These are phyloP conservation scores for Boletus vinaceobasis DNA, from an alignment of 768 basidiomycete genomes.

Conservation along the genomic window DNA sequence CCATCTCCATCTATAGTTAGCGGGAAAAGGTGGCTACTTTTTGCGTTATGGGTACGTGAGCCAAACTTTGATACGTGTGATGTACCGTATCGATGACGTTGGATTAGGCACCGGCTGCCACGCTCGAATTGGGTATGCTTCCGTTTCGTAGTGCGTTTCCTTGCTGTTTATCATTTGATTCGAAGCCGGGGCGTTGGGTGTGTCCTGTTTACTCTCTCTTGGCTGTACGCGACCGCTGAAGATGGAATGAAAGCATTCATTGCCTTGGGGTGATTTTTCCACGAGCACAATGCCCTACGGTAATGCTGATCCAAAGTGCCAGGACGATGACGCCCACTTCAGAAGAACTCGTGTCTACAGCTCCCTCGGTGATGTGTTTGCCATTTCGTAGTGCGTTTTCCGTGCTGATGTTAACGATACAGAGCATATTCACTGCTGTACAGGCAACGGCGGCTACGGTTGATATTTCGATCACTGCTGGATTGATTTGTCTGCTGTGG, in stretches of 20 bases:
- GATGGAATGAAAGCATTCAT: conserved; percentile 6
- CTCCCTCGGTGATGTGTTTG: conserved; percentile 3
- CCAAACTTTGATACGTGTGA: neutral
- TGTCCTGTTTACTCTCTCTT: neutral
- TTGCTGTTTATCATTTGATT: neutral
- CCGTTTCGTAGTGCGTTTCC: neutral
- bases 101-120: conserved; percentile 13
- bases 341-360: conserved; percentile 6
- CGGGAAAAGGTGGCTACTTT: conserved; percentile 10
- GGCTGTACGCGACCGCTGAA: neutral
- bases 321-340: conserved; percentile 15
- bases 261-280: conserved; percentile 8
- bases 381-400: neutral
- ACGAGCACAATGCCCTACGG: neutral
- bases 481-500: conserved; percentile 8
- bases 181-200: conserved; percentile 12
- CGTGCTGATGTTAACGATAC: neutral
- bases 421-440: conserved; percentile 6
- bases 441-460: conserved; percentile 9
- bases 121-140: conserved; percentile 14
- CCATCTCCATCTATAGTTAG: conserved; percentile 8
- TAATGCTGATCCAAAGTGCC: neutral
- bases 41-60: conserved; percentile 14
- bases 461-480: conserved; percentile 16
- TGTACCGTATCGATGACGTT: conserved; percentile 2